Conservation (phyloP, 345 rosid species). For the Carallia pectinifolia region DNA sequence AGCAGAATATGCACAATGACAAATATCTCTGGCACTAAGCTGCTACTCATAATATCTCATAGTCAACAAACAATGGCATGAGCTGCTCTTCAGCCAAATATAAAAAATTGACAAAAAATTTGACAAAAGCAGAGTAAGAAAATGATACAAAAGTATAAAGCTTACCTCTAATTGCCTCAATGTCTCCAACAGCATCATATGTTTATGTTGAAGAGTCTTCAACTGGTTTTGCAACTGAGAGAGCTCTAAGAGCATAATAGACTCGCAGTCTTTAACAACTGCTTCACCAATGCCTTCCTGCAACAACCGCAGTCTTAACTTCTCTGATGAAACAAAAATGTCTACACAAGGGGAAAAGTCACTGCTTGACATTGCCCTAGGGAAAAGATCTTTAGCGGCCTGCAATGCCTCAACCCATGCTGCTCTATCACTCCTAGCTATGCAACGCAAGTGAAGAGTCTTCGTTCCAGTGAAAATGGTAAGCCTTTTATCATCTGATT, state of each 20-base stretch:
- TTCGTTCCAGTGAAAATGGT: constrained; percentile 92
- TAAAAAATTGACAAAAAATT: neutral
- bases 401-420: constrained; percentile 83
- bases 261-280: constrained; percentile 76
- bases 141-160: constrained; percentile 5
- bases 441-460: constrained; percentile 88
- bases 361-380: constrained; percentile 55
- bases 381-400: constrained; percentile 83
- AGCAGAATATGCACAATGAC: neutral
- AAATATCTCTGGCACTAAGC: neutral
- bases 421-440: constrained; percentile 72
- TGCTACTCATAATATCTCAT: neutral
- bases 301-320: constrained; percentile 62
- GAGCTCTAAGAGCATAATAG: constrained; percentile 78
- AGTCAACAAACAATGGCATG: neutral
- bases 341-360: constrained; percentile 73
- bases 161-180: constrained; percentile 92
- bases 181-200: constrained; percentile 62
- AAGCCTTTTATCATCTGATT: constrained; percentile 96
- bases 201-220: constrained; percentile 61
- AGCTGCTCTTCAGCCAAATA: neutral
- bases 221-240: constrained; percentile 72
- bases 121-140: neutral
- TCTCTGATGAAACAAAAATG: constrained; percentile 77
- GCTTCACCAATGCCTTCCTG: constrained; percentile 78